Base-by-base conservation (phyloP, 208 protist genomes). In the Acanthamoeba triangularis region DNA sequence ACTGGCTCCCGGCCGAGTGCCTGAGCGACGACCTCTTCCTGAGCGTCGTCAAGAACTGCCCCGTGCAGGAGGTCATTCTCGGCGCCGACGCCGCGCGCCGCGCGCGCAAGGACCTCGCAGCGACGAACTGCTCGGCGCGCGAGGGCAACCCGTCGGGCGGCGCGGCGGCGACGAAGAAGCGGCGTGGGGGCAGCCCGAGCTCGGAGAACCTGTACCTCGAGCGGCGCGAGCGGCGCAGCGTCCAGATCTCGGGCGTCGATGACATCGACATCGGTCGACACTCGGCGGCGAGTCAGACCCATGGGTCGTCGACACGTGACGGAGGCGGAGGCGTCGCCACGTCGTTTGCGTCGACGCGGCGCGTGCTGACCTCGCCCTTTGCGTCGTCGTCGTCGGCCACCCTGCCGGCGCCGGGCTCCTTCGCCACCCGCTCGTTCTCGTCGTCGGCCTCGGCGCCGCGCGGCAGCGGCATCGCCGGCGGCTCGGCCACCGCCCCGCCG, bases 1-100 rank as follows among this genome's bases (percentile, higher is more conserved):
- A 37, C 28, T 93, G 87, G 87, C 59, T 93, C 13, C 59, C 87
- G n/a, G 61, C 59, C 28, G 56, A 33, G 28, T 93, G 87, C 44
- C 20, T 93, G 59, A 56, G 61, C 37, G 87, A 93, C 65, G 87
- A 93, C 35, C 25, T 93, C 30, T 93, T 93, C 65, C 61, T 93
- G 20, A 93, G n/a, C 18, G 87, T 93, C 44, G 61, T 74, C 61
- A 69, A 74, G 23, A 93, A 93, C 20, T 76, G 30, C 14, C 65
- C 87, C 23, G 37, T 93, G 8, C 56, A 93, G 65, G 65, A 93
- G 35, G 18, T 93, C 41, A 69, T 69, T 59, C 47, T 93, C 25
- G 61, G 87, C 87, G 30, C 56, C 59, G 61, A 93, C 28, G 72
- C 87, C 7, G 65, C 59, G n/a, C 87, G 65, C 23, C 56, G 37